These are phyloP conservation scores for Bipolaris gigantea DNA, from an alignment of 2,329 filamentous ascomycete species.

Conservation along the genomic window DNA sequence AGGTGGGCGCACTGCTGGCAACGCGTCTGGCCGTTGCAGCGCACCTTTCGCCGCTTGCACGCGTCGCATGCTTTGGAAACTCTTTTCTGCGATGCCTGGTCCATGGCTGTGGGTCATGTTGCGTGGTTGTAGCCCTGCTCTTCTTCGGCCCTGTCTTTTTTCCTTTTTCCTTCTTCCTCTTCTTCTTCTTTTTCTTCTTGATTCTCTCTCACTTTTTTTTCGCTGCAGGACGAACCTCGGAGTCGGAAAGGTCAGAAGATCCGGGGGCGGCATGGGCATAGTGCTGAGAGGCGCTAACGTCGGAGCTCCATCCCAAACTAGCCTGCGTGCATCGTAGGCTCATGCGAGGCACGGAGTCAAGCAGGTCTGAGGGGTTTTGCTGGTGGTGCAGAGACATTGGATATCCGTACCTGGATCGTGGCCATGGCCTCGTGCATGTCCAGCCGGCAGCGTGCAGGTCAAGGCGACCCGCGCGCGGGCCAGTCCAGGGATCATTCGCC, in stretches of 20 bases:
- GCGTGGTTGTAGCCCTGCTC: conserved; percentile 9
- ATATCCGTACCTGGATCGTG: conserved; percentile 10
- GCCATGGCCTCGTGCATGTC: neutral
- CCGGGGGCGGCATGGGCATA: conserved; percentile 11
- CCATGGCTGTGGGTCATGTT: conserved; percentile 32
- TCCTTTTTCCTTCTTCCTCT: conserved; percentile 4
- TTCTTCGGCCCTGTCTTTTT: too few species aligned
- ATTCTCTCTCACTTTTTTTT: conserved; percentile 8
- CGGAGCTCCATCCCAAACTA: conserved; percentile 9
- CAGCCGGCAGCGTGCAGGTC: neutral
- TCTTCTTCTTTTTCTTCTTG: conserved; percentile 1
- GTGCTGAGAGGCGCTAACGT: conserved; percentile 17
- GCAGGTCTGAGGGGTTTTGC: conserved; percentile 9
- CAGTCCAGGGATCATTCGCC: neutral
- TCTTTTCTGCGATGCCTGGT: conserved; percentile 33
- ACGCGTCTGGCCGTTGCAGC: conserved; percentile 51
- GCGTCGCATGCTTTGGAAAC: conserved; percentile 51
- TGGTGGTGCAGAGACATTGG: conserved; percentile 4
- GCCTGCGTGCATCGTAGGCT: conserved; percentile 7
- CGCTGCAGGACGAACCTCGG: conserved; percentile 9
- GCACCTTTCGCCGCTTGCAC: conserved; percentile 52
- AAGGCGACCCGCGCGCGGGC: neutral
- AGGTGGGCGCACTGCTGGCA: conserved; percentile 48
- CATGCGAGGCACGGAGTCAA: neutral
- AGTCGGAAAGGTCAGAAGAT: conserved; percentile 15